Evolutionary conservation across 208 protist genomes (phyloP), one percentile per base, ranked within the genome.

Genomic region (Leishmania mexicana): DNA sequence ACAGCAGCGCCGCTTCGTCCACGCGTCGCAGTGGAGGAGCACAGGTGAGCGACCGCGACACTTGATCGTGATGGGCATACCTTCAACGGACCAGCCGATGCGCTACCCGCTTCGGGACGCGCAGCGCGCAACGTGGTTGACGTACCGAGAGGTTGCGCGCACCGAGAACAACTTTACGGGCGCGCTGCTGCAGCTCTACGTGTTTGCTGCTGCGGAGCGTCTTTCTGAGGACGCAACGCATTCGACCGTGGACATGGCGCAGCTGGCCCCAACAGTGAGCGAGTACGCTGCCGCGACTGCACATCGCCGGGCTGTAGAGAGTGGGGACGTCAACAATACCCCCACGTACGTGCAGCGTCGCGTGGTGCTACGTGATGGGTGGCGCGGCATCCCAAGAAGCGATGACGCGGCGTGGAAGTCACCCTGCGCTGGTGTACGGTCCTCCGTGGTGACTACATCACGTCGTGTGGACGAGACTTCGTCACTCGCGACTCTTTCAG

Each of bases 61-160:
- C 53, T 58, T 58, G 19, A 58, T 58, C 6, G 53, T 58, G 17
- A 1, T 24, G 15, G 53, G 53, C 53, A 58, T 58, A 28, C 53
- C 53, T 24, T 58, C 53, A 24, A 58, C 53, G 17, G 53, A 58
- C 53, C 53, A 58, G 17, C 53, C 53, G 53, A 58, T 7, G 53
- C 53, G 53, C 53, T 58, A 31, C 51, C 75, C 68, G 60, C 47
- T 85, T 3, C 82, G 85, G 11, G 45, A 75, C 45, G 70, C 85
- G 53, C 89, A 92, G 83, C 86, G 87, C 31, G n/a, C 0, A 40
- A 90, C 85, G 75, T 90, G 89, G 81, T 75, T 85, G 85, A 64
- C 75, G n/a, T 90, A 83, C 76, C 35, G 64, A 19, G 85, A 85
- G 31, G 87, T 90, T 6, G 85, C 86, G 15, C 83, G 73, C 31